These are phyloP conservation scores for Gautieria morchelliformis DNA, from an alignment of 768 basidiomycete species.

Conservation along the genomic window DNA sequence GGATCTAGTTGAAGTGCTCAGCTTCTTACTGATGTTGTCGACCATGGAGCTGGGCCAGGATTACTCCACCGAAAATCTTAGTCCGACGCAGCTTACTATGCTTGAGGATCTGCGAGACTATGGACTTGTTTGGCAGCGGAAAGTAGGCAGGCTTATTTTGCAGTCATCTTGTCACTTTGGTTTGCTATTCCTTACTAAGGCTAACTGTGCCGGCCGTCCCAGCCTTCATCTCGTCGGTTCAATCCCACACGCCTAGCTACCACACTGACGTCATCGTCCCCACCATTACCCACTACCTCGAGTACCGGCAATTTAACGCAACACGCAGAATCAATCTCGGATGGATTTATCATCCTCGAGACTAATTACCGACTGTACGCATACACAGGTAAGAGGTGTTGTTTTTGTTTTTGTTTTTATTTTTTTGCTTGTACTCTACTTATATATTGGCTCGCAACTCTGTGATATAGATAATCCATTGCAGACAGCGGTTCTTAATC, in stretches of 20 bases:
- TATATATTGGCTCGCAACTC: conserved; percentile 9
- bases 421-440: conserved; percentile 12
- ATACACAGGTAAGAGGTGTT: conserved; percentile 68
- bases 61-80: conserved; percentile 77
- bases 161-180: background rate
- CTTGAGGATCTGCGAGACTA: conserved; percentile 90
- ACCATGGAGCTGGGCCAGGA: conserved; percentile 96
- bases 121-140: conserved; percentile 84
- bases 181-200: background rate
- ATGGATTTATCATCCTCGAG: conserved; percentile 94
- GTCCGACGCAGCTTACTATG: conserved; percentile 75
- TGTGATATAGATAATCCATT: conserved; percentile 71
- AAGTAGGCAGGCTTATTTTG: conserved; percentile 31
- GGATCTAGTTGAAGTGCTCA: conserved; percentile 88
- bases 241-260: conserved; percentile 92
- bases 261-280: conserved; percentile 85
- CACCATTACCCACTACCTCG: conserved; percentile 59
- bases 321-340: conserved; percentile 29
- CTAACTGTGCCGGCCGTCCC: conserved; percentile 3
- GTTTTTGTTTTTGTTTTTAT: no score
- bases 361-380: conserved; percentile 98
- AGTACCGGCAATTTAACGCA: conserved; percentile 27
- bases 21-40: conserved; percentile 93
- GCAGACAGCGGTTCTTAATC: conserved; percentile 90
- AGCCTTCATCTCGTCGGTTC: conserved; percentile 74